phyloP scores from a whole-genome alignment of 2,329 filamentous ascomycete genomes.

The Cercospora sp. region DNA sequence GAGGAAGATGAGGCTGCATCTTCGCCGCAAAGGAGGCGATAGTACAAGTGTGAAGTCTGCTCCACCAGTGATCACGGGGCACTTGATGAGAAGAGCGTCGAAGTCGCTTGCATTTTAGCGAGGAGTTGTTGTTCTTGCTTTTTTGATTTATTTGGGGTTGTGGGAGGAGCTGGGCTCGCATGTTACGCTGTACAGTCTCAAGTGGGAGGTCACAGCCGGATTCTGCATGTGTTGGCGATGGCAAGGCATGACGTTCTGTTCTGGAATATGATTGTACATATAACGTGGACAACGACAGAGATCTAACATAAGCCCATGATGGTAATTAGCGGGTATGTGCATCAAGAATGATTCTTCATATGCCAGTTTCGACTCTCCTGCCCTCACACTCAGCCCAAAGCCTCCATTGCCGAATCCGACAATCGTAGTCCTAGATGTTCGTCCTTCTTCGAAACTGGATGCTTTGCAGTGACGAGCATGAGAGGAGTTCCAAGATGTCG shows the following conservation, averaged over 20 bases:
- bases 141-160: not conserved
- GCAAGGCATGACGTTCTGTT: not conserved
- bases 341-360: not conserved
- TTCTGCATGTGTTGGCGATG: not conserved
- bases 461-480: not conserved
- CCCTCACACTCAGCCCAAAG: not conserved
- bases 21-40: conserved; percentile 11
- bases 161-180: not conserved
- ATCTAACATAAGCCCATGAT: not conserved
- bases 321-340: not conserved
- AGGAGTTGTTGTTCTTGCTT: not conserved
- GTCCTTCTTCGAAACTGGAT: not conserved
- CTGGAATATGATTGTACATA: not conserved
- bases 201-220: not conserved
- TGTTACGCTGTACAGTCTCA: not conserved
- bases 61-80: not conserved
- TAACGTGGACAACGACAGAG: not conserved
- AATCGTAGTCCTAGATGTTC: no score
- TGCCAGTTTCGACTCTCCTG: not conserved
- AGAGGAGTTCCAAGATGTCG: not conserved
- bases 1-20: conserved; percentile 17
- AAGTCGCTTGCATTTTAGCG: not conserved
- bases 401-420: not conserved
- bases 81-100: not conserved
- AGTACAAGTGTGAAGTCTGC: not conserved